These are phyloP conservation scores for Malus hybrid DNA, from an alignment of 331 rosid species.

Conservation along the genomic window DNA sequence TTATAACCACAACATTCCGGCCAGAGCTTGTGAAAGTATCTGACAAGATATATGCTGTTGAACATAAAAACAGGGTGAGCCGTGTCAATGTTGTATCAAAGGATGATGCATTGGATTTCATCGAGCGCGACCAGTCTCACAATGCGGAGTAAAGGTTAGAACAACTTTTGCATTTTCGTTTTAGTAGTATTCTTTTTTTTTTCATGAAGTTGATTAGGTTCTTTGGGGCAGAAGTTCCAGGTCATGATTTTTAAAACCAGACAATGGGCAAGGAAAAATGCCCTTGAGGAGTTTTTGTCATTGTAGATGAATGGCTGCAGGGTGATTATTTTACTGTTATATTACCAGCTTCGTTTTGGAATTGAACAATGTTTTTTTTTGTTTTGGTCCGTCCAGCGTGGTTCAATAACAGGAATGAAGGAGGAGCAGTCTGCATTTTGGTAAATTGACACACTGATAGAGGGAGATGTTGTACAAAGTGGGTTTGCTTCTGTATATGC, in stretches of 20 bases:
- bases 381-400: background rate
- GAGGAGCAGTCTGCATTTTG: background rate
- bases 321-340: background rate
- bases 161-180: background rate
- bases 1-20: slow-evolving; percentile 89
- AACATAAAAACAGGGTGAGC: slow-evolving; percentile 93
- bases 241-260: background rate
- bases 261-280: background rate
- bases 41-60: slow-evolving; percentile 85
- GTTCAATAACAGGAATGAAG: background rate
- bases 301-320: background rate
- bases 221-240: background rate
- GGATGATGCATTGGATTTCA: slow-evolving; percentile 75
- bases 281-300: background rate
- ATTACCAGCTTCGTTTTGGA: background rate
- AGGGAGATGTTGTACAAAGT: background rate
- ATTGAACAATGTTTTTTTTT: background rate
- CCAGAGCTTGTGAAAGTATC: slow-evolving; percentile 96
- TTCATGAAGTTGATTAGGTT: background rate
- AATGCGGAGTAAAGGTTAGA: slow-evolving; percentile 61
- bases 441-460: background rate
- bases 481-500: background rate
- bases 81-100: slow-evolving; percentile 62
- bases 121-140: slow-evolving; percentile 86
- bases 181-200: background rate